Evolutionary conservation across 2,329 filamentous ascomycete species (phyloP).

Genomic region (Dryadomyces quercus-mongolicae): DNA sequence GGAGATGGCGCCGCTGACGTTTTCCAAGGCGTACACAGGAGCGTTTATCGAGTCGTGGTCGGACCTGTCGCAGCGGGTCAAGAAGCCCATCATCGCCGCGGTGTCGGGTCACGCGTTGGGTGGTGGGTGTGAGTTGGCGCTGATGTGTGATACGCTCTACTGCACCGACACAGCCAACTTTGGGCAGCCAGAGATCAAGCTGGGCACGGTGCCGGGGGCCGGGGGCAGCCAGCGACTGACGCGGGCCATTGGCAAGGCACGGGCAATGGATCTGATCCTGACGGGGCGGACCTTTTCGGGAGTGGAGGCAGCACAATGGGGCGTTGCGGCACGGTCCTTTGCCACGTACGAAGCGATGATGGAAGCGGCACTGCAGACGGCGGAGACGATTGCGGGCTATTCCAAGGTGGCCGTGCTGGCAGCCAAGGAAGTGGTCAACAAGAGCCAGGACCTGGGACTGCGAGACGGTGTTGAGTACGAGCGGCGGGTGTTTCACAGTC

Average conservation of each 20-base stretch:
- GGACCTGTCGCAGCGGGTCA: slow-evolving; percentile 66
- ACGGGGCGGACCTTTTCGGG: slow-evolving; percentile 79
- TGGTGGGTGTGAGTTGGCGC: slow-evolving; percentile 88
- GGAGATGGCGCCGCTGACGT: slow-evolving; percentile 91
- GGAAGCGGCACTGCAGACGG: slow-evolving; percentile 67
- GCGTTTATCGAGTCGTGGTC: slow-evolving; percentile 98
- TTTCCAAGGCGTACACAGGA: slow-evolving; percentile 72
- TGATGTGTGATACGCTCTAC: slow-evolving; percentile 97
- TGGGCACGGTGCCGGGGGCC: slow-evolving; percentile 84
- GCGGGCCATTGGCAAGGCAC: slow-evolving; percentile 67
- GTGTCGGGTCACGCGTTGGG: slow-evolving; percentile 92
- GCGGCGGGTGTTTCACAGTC: slow-evolving; percentile 77
- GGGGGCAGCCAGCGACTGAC: slow-evolving; percentile 86
- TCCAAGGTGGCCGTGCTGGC: slow-evolving; percentile 80
- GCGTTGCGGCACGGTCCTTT: slow-evolving; percentile 74
- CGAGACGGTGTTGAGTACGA: slow-evolving; percentile 92
- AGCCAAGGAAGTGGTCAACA: slow-evolving; percentile 97
- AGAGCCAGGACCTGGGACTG: slow-evolving; percentile 84
- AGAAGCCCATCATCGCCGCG: slow-evolving; percentile 88
- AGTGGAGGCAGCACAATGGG: slow-evolving; percentile 78
- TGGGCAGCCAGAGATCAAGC: slow-evolving; percentile 93
- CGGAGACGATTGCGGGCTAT: slow-evolving; percentile 79
- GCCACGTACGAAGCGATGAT: slow-evolving; percentile 71
- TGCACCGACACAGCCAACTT: slow-evolving; percentile 79
- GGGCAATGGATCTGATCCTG: slow-evolving; percentile 83